phyloP scores from a whole-genome alignment of 108 stramenopile genomes.

The Nitzschia putrida region DNA sequence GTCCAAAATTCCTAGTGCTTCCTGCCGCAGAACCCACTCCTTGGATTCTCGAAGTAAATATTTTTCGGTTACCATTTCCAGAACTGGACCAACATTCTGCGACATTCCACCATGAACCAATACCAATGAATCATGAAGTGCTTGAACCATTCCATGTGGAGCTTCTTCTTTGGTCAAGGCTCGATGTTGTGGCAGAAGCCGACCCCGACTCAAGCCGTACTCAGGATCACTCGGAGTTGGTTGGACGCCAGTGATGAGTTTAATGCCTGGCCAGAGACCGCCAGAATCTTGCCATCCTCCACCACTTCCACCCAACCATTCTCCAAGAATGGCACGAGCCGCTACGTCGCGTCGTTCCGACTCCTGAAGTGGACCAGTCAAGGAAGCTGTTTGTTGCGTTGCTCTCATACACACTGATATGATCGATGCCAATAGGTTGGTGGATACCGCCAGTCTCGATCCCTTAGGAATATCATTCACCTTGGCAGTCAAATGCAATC shows the following conservation, averaged over 20 bases:
- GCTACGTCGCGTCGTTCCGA: slow-evolving; percentile 58
- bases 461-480: slow-evolving; percentile 71
- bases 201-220: slow-evolving; percentile 54
- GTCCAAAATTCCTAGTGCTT: slow-evolving; percentile 52
- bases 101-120: slow-evolving; percentile 67
- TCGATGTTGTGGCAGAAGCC: slow-evolving; percentile 53
- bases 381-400: slow-evolving; percentile 40
- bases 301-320: slow-evolving; percentile 70
- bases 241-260: slow-evolving; percentile 56
- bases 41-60: slow-evolving; percentile 55
- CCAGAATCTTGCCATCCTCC: slow-evolving; percentile 67
- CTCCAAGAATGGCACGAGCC: slow-evolving; percentile 64
- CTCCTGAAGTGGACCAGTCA: slow-evolving; percentile 46
- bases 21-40: slow-evolving; percentile 54
- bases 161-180: slow-evolving; percentile 52
- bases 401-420: slow-evolving; percentile 66
- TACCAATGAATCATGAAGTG: slow-evolving; percentile 46
- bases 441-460: slow-evolving; percentile 59
- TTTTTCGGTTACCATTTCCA: slow-evolving; percentile 72
- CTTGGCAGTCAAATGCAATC: slow-evolving; percentile 50
- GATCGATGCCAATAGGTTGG: slow-evolving; percentile 61
- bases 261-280: slow-evolving; percentile 66
- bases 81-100: slow-evolving; percentile 60
- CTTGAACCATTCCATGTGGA: slow-evolving; percentile 34
- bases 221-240: slow-evolving; percentile 49